Evolutionary conservation across 306 rosid genomes (phyloP), one percentile per base, ranked within the genome.

Genomic region (Cicer arietinum): DNA sequence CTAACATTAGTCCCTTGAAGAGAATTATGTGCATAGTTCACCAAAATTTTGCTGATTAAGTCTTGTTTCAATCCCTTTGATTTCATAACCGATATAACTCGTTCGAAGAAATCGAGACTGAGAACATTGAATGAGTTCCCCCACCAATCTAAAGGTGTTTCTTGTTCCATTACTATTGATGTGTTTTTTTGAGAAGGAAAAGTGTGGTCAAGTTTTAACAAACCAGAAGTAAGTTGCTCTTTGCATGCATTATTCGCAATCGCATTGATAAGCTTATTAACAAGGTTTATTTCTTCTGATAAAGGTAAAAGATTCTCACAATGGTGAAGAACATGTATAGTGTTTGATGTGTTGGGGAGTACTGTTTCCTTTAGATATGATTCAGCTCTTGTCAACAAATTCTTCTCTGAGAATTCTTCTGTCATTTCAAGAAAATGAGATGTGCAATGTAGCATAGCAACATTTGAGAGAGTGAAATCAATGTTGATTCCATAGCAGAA

Each of bases 101-200:
- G 40, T 76, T 89, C 90, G 70, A 95, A 95, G 81, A 92, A 88
- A 25, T 92, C 94, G 17, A 92, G 96, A 58, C 69, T 79, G 54
- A 95, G 98, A 60, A 85, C 77, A 12, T 76, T 77, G 18, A 92
- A 92, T 1, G 91, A 85, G 13, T 92, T 88, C 0, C 98, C 99
- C 99, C 99, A 95, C 98, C 98, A 94, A 63, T 94, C 93, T 14
- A 87, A 79, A 5, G 96, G 99, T 1, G 96, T 91, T 73, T 91
- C 98, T 3, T 93, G 86, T 69, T 94, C 96, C 69, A 87, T 73
- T 73, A 30, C 37, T 4, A 47, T 81, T 58, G 84, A 70, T 44
- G 51, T 75, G 37, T 30, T 79, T 12, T 74, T 58, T 81, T 92
- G 90, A 44, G 91, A 44, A 50, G 93, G 91, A 76, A 86, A 92